These are phyloP conservation scores for Excoecaria cochinchinensis DNA, from an alignment of 345 rosid species.

Conservation along the genomic window DNA sequence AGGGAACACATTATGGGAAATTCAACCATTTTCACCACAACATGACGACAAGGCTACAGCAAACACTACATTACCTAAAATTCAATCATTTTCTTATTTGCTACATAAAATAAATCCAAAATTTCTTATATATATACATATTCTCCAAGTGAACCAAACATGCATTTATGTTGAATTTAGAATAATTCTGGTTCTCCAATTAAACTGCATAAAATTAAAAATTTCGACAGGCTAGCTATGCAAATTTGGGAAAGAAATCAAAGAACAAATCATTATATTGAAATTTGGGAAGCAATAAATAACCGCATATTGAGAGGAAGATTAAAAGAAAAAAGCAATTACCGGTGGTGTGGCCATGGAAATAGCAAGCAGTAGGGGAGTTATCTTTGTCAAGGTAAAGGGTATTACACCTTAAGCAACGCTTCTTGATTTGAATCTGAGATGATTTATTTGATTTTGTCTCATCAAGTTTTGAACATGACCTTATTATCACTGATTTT, in stretches of 20 bases:
- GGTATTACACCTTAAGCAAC: conserved; percentile 53
- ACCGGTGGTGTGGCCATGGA: conserved; percentile 65
- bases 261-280: neutral
- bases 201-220: too few species aligned
- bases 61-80: too few species aligned
- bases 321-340: neutral
- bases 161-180: too few species aligned
- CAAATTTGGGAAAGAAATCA: neutral
- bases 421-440: conserved; percentile 30
- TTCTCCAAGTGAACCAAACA: conserved; percentile 24
- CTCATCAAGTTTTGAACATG: conserved; percentile 2
- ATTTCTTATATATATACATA: neutral
- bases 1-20: too few species aligned
- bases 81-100: too few species aligned
- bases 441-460: neutral
- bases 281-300: neutral
- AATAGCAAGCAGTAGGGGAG: conserved; percentile 53
- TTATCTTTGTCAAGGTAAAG: conserved; percentile 45
- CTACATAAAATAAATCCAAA: too few species aligned
- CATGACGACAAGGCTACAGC: too few species aligned
- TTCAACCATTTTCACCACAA: too few species aligned
- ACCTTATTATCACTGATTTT: neutral
- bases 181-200: too few species aligned
- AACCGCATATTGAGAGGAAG: neutral
- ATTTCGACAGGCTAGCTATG: too few species aligned